These are phyloP conservation scores for Trichoderma afroharzianum DNA, from an alignment of 2,329 filamentous ascomycete genomes.

Conservation along the genomic window DNA sequence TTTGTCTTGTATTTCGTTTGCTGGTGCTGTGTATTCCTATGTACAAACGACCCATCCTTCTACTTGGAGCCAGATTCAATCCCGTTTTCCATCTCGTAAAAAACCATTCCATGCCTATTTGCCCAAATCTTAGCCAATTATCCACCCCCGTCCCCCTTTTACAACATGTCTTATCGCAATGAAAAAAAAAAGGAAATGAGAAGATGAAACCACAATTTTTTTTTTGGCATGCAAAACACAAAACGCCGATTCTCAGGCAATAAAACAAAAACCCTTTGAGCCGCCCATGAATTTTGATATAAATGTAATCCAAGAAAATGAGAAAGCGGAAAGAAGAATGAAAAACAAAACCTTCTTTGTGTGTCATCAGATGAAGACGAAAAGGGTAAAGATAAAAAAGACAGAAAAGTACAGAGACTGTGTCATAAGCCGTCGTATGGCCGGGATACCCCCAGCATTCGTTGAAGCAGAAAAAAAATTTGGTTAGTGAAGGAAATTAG, in stretches of 20 bases:
- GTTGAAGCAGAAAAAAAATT: neutral
- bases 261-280: neutral
- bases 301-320: neutral
- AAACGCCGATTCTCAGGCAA: neutral
- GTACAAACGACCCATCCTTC: constrained; percentile 9
- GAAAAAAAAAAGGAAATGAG: neutral
- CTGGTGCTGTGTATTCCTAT: constrained; percentile 14
- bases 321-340: neutral
- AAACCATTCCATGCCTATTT: constrained; percentile 4
- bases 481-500: constrained; percentile 8
- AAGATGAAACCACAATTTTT: neutral
- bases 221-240: neutral
- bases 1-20: constrained; percentile 10
- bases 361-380: neutral
- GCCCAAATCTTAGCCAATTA: neutral
- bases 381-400: neutral
- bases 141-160: neutral
- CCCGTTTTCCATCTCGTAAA: neutral
- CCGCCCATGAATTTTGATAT: constrained; percentile 10
- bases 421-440: constrained; percentile 16
- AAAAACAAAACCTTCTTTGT: neutral
- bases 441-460: constrained; percentile 14
- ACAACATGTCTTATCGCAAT: neutral
- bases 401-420: constrained; percentile 12
- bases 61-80: neutral